Conservation (phyloP, 805 yeast species). For the Blastobotrys terrestris region DNA sequence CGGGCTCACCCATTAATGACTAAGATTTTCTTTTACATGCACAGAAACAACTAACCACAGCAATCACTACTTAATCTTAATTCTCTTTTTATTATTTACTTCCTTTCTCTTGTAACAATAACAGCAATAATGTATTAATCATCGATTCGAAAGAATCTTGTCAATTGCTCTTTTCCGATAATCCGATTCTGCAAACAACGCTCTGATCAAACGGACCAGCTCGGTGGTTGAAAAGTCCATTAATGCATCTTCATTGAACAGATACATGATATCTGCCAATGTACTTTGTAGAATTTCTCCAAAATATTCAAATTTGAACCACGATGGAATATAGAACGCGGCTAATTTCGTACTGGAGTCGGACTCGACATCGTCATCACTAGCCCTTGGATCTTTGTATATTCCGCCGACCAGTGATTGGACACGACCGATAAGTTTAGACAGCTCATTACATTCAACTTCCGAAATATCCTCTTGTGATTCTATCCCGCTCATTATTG, state of each 20-base stretch:
- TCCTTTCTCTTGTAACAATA: neutral
- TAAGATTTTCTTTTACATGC: neutral
- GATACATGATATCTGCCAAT: constrained; percentile 26
- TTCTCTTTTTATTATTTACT: neutral
- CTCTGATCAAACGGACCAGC: constrained; percentile 25
- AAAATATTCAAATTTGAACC: constrained; percentile 34
- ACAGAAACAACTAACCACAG: neutral
- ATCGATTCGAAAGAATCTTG: constrained; percentile 14
- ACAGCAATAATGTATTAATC: neutral
- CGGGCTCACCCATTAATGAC: constrained; percentile 10
- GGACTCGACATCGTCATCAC: neutral
- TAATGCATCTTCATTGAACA: constrained; percentile 25
- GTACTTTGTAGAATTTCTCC: constrained; percentile 29
- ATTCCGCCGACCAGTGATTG: constrained; percentile 11
- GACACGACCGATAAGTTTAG: constrained; percentile 14
- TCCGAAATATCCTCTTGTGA: constrained; percentile 27
- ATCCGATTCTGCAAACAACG: constrained; percentile 32
- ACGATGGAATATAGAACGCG: constrained; percentile 29
- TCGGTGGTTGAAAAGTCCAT: constrained; percentile 30
- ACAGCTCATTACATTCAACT: constrained; percentile 22
- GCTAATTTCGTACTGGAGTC: constrained; percentile 7
- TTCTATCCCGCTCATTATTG: constrained; percentile 19
- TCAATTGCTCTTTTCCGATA: constrained; percentile 24
- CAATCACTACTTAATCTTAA: neutral
- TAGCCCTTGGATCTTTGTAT: constrained; percentile 7